Evolutionary conservation across 441 rosid species (phyloP).

Genomic region (Corymbia citriodora): DNA sequence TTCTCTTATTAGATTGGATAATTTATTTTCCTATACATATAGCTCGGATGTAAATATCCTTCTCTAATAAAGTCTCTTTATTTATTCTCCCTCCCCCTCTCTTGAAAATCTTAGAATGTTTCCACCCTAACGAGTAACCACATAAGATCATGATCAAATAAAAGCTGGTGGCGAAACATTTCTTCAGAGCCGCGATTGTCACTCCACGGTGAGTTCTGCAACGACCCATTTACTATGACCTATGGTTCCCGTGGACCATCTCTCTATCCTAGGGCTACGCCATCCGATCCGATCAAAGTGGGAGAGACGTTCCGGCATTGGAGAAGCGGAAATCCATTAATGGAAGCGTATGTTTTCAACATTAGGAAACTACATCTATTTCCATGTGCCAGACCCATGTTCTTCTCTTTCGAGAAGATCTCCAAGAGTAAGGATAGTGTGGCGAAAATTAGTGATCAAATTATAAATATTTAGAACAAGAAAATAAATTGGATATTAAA

Average conservation of each 20-base stretch:
- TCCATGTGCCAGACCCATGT: slow-evolving; percentile 60
- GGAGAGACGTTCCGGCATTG: slow-evolving; percentile 61
- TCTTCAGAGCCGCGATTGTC: slow-evolving; percentile 37
- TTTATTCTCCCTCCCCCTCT: neutral
- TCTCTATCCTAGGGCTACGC: slow-evolving; percentile 91
- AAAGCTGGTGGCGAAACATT: slow-evolving; percentile 18
- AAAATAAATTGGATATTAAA: too few species aligned
- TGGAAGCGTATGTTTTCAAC: slow-evolving; percentile 42
- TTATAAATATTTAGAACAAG: too few species aligned
- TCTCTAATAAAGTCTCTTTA: neutral
- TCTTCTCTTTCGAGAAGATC: slow-evolving; percentile 53
- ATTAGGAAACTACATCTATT: slow-evolving; percentile 34
- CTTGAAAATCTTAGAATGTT: neutral
- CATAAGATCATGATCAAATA: neutral
- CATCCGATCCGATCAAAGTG: slow-evolving; percentile 43
- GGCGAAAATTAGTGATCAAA: neutral
- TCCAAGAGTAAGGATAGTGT: slow-evolving; percentile 3
- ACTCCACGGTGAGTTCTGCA: slow-evolving; percentile 69
- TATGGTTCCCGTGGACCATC: slow-evolving; percentile 76
- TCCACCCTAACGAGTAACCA: neutral
- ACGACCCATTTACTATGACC: slow-evolving; percentile 72
- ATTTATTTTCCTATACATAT: neutral
- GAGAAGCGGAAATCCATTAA: slow-evolving; percentile 22
- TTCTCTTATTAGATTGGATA: neutral
- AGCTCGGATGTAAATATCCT: neutral